Conservation (phyloP, 768 basidiomycete species). For the Mycena latifolia region DNA sequence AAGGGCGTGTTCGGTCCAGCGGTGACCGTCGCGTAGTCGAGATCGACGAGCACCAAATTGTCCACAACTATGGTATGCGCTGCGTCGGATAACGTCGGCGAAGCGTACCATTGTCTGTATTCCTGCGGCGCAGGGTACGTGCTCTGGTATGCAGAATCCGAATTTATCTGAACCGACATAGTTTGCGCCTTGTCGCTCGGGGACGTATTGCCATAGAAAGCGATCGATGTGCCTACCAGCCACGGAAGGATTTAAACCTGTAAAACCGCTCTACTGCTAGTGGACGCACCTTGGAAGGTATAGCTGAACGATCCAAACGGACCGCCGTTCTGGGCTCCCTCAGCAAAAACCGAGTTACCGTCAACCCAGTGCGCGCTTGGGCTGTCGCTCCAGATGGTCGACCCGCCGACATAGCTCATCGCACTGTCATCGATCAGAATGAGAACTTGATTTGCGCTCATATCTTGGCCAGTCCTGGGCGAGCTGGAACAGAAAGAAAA, state of each 20-base stretch:
- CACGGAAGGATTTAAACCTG: background rate
- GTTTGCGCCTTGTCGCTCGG: background rate
- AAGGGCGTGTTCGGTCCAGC: background rate
- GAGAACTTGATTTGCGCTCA: background rate
- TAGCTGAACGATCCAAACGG: conserved; percentile 1
- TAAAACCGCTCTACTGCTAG: background rate
- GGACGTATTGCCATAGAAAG: conserved; percentile 2
- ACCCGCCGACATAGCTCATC: background rate
- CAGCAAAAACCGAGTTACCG: background rate
- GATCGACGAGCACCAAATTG: background rate
- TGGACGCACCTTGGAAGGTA: conserved; percentile 1
- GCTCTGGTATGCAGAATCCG: background rate
- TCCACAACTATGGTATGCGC: background rate
- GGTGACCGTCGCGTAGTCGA: conserved; percentile 3
- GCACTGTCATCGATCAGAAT: conserved; percentile 1
- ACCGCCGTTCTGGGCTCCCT: background rate
- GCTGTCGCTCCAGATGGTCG: background rate
- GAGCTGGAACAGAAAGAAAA: background rate
- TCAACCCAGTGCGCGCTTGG: background rate
- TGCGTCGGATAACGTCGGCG: background rate
- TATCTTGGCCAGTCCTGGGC: background rate
- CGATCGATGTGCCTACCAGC: background rate
- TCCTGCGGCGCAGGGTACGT: conserved; percentile 1
- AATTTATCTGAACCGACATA: background rate
- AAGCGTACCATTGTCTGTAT: conserved; percentile 3